Evolutionary conservation across 2,329 filamentous ascomycete species (phyloP).

Genomic region (Chaetomiaceae sp.): DNA sequence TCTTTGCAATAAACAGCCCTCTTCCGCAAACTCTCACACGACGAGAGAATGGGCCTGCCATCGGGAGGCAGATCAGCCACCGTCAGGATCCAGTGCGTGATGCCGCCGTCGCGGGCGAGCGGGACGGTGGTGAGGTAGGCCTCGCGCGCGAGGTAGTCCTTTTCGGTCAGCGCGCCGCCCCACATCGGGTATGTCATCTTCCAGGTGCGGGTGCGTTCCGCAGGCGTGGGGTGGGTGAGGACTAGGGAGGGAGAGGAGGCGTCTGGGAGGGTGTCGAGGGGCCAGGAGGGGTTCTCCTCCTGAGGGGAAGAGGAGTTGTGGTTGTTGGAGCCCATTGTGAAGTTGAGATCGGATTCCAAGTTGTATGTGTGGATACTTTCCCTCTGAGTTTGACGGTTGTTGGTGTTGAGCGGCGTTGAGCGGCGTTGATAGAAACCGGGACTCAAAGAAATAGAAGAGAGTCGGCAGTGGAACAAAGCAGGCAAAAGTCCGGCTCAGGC

Average conservation of each 20-base stretch:
- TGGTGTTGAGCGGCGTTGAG: not conserved
- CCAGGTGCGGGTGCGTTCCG: conserved; percentile 54
- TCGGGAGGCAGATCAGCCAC: conserved; percentile 36
- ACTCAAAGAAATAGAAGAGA: not conserved
- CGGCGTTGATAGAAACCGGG: too few species aligned
- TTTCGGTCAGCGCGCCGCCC: conserved; percentile 51
- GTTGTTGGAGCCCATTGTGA: conserved; percentile 11
- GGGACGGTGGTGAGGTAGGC: conserved; percentile 53
- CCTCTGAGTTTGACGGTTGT: not conserved
- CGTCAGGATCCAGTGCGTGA: conserved; percentile 63
- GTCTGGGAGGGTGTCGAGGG: conserved; percentile 30
- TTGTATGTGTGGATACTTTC: not conserved
- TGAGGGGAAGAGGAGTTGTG: not conserved
- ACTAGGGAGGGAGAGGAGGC: conserved; percentile 37
- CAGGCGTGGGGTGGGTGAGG: conserved; percentile 53
- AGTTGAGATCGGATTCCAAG: not conserved
- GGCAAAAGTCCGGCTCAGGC: not conserved
- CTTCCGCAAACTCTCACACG: conserved; percentile 62
- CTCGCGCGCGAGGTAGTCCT: conserved; percentile 58
- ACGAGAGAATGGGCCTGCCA: conserved; percentile 53
- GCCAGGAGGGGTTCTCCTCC: conserved; percentile 27
- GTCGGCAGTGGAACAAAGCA: conserved; percentile 6
- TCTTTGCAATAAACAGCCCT: conserved; percentile 43
- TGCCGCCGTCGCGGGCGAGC: conserved; percentile 53
- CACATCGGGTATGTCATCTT: conserved; percentile 52